A percentile compares a stretch with the other conserved stretches of the same genome.
Evolutionary conservation across 345 rosid species (phyloP).

Genomic region (Bruguiera sexangula): DNA sequence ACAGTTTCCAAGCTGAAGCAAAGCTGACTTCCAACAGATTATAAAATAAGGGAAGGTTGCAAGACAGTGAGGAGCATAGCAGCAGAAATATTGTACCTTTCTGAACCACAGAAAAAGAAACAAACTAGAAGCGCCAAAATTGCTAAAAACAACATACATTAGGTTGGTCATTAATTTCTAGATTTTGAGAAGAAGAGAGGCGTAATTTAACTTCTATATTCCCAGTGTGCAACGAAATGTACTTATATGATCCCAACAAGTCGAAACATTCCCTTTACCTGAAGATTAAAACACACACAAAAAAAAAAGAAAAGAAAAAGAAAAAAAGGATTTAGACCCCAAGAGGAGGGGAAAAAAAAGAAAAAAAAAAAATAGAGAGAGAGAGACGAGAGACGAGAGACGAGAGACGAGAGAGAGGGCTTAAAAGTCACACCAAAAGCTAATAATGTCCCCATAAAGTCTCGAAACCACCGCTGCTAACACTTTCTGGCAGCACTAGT

Average conservation of each 20-base stretch:
- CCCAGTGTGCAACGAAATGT: too few species aligned
- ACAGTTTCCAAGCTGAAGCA: background rate
- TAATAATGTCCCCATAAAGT: conserved; percentile 44
- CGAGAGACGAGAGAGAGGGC: background rate
- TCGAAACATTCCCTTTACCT: background rate
- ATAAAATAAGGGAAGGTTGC: too few species aligned
- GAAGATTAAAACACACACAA: background rate
- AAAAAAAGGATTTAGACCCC: background rate
- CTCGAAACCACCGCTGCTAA: conserved; percentile 32
- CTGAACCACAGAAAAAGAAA: background rate
- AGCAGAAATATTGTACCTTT: background rate
- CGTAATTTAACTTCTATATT: background rate
- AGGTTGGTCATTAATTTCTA: too few species aligned
- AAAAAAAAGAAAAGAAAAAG: background rate
- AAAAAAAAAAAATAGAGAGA: background rate
- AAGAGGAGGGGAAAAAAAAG: background rate
- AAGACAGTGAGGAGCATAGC: too few species aligned
- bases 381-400: background rate
- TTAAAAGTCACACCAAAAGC: background rate
- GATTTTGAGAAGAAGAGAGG: too few species aligned
- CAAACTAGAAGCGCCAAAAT: background rate
- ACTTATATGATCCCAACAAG: background rate
- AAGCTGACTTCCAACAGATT: background rate
- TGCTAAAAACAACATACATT: background rate
- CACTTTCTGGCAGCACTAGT: conserved; percentile 27